These are phyloP conservation scores for Lactarius indigo DNA, from an alignment of 768 basidiomycete species.

Conservation along the genomic window DNA sequence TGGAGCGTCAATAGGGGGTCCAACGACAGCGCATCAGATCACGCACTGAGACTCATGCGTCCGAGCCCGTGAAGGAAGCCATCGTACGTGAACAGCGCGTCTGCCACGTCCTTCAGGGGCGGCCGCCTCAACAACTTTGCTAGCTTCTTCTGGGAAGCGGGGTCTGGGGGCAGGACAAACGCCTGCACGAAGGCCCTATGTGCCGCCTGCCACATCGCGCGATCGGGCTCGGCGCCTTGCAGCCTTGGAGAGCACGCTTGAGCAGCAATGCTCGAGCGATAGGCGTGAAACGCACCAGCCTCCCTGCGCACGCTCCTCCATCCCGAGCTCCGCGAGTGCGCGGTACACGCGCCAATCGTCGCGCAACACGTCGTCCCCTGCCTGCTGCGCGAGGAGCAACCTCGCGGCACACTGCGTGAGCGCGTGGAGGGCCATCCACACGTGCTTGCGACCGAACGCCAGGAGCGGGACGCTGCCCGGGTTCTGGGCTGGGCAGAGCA, in stretches of 20 bases:
- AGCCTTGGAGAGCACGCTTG: constrained; percentile 28
- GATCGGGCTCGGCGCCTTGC: constrained; percentile 51
- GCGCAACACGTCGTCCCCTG: constrained; percentile 40
- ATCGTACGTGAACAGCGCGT: constrained; percentile 70
- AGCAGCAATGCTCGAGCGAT: constrained; percentile 17
- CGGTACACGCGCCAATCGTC: constrained; percentile 54
- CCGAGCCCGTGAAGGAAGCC: constrained; percentile 71
- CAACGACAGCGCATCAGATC: constrained; percentile 22
- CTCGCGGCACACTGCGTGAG: constrained; percentile 63
- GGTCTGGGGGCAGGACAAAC: constrained; percentile 55
- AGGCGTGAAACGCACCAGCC: constrained; percentile 37
- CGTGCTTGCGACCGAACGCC: constrained; percentile 50
- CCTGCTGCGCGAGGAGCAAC: constrained; percentile 52
- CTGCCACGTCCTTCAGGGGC: constrained; percentile 45
- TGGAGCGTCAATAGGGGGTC: neutral
- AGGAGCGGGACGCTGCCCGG: constrained; percentile 61
- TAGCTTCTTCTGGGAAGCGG: constrained; percentile 55
- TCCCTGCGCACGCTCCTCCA: constrained; percentile 60
- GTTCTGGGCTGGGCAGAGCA: constrained; percentile 75
- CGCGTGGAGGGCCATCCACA: constrained; percentile 78
- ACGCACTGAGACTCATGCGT: constrained; percentile 75
- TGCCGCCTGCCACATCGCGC: constrained; percentile 64
- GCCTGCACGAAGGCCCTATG: constrained; percentile 54
- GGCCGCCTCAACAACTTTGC: constrained; percentile 50
- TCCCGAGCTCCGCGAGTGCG: constrained; percentile 68